Evolutionary conservation across 1,284 basidiomycete species (phyloP).

Genomic region (Porogramme epimiltina): DNA sequence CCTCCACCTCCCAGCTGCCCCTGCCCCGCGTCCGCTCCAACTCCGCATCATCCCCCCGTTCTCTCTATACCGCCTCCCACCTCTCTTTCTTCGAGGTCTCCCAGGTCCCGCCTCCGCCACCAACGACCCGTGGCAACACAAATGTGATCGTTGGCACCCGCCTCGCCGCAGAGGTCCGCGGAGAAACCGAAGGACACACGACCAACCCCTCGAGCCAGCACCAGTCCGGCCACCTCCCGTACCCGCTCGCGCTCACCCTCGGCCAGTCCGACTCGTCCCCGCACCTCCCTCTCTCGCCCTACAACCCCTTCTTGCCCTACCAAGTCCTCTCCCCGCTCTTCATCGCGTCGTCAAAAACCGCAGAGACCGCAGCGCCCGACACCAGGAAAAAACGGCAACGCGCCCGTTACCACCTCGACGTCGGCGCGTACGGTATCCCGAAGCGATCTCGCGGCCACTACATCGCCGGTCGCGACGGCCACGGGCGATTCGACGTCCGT

Average conservation of each 20-base stretch:
- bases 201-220: constrained; percentile 30
- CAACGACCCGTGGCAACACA: constrained; percentile 40
- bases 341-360: constrained; percentile 30
- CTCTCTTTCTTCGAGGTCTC: constrained; percentile 48
- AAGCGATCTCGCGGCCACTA: constrained; percentile 36
- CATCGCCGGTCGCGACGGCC: constrained; percentile 33
- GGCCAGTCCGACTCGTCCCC: constrained; percentile 39
- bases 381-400: constrained; percentile 38
- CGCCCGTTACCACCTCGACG: constrained; percentile 63
- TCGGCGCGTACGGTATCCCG: constrained; percentile 74
- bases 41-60: constrained; percentile 42
- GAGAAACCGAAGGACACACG: constrained; percentile 42
- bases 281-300: constrained; percentile 29
- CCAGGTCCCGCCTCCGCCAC: constrained; percentile 41
- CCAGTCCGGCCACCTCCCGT: constrained; percentile 31
- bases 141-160: constrained; percentile 44
- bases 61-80: constrained; percentile 42
- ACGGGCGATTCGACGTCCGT: constrained; percentile 26
- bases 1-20: constrained; percentile 34
- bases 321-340: constrained; percentile 38
- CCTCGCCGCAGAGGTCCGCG: constrained; percentile 46
- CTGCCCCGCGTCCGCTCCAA: constrained; percentile 48
- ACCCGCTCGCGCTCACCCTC: constrained; percentile 48
- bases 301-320: constrained; percentile 44
- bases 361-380: constrained; percentile 24